Evolutionary conservation across 768 basidiomycete genomes (phyloP).

Genomic region (Daedalea quercina): DNA sequence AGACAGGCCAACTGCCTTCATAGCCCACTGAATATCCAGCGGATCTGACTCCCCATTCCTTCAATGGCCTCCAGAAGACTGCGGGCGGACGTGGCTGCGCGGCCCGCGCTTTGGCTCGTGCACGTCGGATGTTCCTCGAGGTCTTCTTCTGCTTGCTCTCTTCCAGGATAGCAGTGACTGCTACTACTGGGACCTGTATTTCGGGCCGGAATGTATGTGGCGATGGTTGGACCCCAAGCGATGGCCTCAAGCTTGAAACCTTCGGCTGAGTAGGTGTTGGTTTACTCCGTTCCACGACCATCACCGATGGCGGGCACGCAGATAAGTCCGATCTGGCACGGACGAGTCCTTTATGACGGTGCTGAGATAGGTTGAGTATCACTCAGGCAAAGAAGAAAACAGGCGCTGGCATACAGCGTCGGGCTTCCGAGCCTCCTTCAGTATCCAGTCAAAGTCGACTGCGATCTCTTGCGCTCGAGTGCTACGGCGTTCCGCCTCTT

Average conservation of each 20-base stretch:
- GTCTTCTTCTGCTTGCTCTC: neutral
- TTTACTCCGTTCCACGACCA: neutral
- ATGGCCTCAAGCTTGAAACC: neutral
- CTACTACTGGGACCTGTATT: neutral
- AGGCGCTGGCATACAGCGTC: constrained; percentile 14
- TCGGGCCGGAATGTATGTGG: constrained; percentile 13
- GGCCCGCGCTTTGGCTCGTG: constrained; percentile 3
- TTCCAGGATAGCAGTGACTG: no score
- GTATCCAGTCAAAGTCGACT: constrained; percentile 22
- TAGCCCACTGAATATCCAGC: constrained; percentile 27
- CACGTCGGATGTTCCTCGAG: neutral
- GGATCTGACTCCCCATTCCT: constrained; percentile 21
- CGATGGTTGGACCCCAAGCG: constrained; percentile 1
- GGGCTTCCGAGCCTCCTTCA: constrained; percentile 15
- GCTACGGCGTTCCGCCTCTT: constrained; percentile 19
- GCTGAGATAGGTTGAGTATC: neutral
- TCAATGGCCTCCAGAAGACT: constrained; percentile 22
- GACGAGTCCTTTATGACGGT: neutral
- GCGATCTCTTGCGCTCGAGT: constrained; percentile 21
- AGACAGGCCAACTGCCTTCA: constrained; percentile 20
- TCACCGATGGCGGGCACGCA: neutral
- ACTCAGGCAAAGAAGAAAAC: neutral
- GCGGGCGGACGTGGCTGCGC: constrained; percentile 7
- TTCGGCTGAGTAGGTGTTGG: neutral
- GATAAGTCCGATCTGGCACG: neutral